Percentiles rank a stretch among this genome's conserved stretches.
Conservation (phyloP, 352 stramenopile genomes). For the Phytophthora europaea region DNA sequence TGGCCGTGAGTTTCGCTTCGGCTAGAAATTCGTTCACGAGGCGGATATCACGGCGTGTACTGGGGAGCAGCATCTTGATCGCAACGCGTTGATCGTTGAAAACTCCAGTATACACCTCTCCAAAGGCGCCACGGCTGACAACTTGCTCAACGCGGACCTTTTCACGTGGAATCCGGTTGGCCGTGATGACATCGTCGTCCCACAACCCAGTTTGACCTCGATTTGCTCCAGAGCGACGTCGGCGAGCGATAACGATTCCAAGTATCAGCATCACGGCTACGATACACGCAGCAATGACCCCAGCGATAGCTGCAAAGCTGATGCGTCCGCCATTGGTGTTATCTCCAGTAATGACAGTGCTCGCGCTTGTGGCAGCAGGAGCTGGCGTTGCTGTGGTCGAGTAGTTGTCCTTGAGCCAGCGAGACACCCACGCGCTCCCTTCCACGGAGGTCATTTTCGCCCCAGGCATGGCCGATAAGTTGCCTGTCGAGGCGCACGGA, state of each 20-base stretch:
- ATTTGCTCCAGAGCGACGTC: background rate
- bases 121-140: constrained; percentile 19
- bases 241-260: background rate
- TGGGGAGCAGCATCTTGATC: constrained; percentile 23
- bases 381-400: background rate
- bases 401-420: constrained; percentile 1
- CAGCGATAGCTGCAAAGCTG: background rate
- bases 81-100: constrained; percentile 11
- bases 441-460: background rate
- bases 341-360: background rate
- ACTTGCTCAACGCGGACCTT: constrained; percentile 10
- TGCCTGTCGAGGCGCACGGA: background rate
- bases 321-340: background rate
- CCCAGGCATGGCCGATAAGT: background rate
- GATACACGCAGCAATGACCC: background rate
- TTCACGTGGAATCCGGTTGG: constrained; percentile 19
- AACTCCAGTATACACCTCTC: constrained; percentile 17
- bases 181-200: constrained; percentile 21
- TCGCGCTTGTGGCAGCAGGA: background rate
- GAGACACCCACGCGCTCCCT: background rate
- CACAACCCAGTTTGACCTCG: constrained; percentile 16
- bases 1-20: constrained; percentile 16
- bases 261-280: background rate
- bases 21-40: constrained; percentile 18
- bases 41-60: constrained; percentile 15